Base-by-base conservation (phyloP, 2,329 filamentous ascomycete genomes). In the Phyllosticta paracitricarpa region DNA sequence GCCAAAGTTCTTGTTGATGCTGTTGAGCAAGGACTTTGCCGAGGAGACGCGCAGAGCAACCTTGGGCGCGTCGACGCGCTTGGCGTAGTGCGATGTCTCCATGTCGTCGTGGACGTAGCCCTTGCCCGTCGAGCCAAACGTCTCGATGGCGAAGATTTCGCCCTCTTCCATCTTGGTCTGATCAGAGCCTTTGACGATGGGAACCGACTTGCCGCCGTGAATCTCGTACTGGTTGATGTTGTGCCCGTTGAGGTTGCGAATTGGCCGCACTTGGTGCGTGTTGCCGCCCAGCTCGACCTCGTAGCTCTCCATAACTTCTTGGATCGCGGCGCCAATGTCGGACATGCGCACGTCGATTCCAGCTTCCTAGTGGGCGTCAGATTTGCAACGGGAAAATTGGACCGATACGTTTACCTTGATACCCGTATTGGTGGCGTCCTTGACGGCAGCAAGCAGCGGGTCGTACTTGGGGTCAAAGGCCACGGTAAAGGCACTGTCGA, bases 111-210 rank as follows among this genome's bases (percentile, higher is more conserved):
- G 80, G 61, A 96, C 89, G 71, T 89, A 89, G 66, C 91, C 92
- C 72, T 90, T 92, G 65, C 92, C 93, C 24, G 92, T 97, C 73
- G 88, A 94, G 63, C 92, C 93, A 74, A 97, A 97, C 0, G 92
- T 97, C 79, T 97, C 92, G 68, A 97, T 96, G 65, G 92, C 92
- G 74, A 95, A 97, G 19, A 91, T 87, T 71, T 97, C 92, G 52
- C 91, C 91, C 76, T 97, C 93, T 77, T 97, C 92, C 93, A 97
- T 97, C 82, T 96, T 96, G 58, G 91, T 95, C 73, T 87, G 85
- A 70, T 96, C 90, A 64, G 84, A 84, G 64, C 85, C 87, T 79
- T 96, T 96, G 65, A 97, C 91, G 69, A 97, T 96, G 0, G 92
- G 93, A 58, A 97, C 90, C 66, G 89, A 91, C 81, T 97, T 97